A percentile compares a stretch with the other conserved stretches of the same genome.
These are phyloP conservation scores for Fusarium nisikadoi DNA, from an alignment of 2,329 filamentous ascomycete species.

Conservation along the genomic window DNA sequence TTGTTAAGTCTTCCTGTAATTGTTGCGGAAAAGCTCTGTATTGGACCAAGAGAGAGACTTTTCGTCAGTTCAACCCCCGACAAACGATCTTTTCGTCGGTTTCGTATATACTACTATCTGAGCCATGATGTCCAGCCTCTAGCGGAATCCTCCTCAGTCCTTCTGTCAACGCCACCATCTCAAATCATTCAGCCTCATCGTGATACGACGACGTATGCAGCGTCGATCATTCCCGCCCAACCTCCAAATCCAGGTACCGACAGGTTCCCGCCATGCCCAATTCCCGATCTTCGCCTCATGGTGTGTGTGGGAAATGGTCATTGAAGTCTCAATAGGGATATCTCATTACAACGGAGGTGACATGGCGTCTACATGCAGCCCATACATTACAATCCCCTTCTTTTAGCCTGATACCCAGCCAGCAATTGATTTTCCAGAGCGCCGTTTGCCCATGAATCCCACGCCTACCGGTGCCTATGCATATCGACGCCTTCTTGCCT, in stretches of 20 bases:
- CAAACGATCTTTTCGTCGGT: background rate
- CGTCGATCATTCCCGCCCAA: constrained; percentile 23
- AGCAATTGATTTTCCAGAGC: constrained; percentile 31
- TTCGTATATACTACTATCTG: background rate
- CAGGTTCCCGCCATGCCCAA: background rate
- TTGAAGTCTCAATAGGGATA: constrained; percentile 28
- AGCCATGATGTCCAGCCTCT: constrained; percentile 3
- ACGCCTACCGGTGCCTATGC: constrained; percentile 21
- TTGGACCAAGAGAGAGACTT: background rate
- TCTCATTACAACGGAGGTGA: constrained; percentile 31
- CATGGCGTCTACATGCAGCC: constrained; percentile 26
- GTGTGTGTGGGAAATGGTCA: background rate
- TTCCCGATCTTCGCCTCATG: background rate
- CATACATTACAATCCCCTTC: constrained; percentile 14
- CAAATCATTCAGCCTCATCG: constrained; percentile 17
- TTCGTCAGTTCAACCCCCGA: background rate
- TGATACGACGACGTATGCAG: constrained; percentile 12
- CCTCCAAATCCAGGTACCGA: background rate
- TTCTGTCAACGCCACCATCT: constrained; percentile 24
- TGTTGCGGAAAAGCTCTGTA: background rate
- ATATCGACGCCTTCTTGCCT: constrained; percentile 26
- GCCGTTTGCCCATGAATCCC: constrained; percentile 34
- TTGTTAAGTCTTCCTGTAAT: constrained; percentile 3
- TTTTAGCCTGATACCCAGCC: constrained; percentile 20
- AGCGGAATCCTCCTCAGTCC: background rate